Percentiles rank a stretch among this genome's conserved stretches.
Evolutionary conservation across 441 rosid genomes (phyloP).

Genomic region (Omphalea diandra): DNA sequence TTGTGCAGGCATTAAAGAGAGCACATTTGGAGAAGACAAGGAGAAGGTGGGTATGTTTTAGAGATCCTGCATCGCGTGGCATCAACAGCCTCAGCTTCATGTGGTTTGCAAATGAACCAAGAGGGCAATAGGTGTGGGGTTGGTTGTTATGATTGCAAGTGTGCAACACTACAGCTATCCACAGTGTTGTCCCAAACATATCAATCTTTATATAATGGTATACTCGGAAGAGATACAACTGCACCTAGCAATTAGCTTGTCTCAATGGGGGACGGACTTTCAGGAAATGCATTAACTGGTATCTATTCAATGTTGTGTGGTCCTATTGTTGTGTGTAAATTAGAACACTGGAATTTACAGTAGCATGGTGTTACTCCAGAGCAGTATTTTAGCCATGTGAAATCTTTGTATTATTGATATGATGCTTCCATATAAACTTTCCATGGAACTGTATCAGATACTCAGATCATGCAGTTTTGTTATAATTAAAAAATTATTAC

Average conservation of each 20-base stretch:
- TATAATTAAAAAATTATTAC: background rate
- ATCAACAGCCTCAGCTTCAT: background rate
- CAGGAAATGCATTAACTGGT: background rate
- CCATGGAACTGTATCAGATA: background rate
- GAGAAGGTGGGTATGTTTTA: background rate
- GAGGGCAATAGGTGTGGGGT: background rate
- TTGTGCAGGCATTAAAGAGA: background rate
- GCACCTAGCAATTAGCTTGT: background rate
- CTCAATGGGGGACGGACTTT: background rate
- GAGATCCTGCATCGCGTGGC: background rate
- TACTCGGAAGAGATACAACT: background rate
- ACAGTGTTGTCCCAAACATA: background rate
- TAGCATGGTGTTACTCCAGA: background rate
- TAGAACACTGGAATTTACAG: background rate
- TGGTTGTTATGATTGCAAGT: background rate
- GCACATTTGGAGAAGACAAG: background rate
- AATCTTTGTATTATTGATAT: background rate
- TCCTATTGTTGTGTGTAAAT: background rate
- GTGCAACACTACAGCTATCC: background rate
- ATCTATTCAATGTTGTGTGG: background rate
- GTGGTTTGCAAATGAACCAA: background rate
- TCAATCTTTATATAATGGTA: too few relatives aligned
- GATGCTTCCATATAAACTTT: background rate
- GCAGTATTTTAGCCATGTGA: background rate
- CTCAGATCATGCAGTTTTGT: background rate